Evolutionary conservation across 176 grass and related monocot species (phyloP), one percentile per base, ranked within the genome.

Genomic region (Musa troglodytarum): DNA sequence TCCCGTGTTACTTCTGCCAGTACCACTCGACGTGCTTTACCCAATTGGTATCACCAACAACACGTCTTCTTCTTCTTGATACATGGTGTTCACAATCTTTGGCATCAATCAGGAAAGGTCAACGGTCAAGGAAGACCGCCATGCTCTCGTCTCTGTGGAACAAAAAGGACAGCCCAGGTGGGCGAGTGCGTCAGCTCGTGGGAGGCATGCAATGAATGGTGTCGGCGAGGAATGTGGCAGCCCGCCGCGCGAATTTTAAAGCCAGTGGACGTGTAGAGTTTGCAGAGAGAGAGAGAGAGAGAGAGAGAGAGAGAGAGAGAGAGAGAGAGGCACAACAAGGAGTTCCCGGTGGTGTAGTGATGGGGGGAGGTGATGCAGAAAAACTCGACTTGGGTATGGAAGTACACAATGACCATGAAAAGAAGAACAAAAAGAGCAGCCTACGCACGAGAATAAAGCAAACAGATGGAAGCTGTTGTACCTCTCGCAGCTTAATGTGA

Each of bases 361-460:
- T 43, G 34, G 34, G 34, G 34, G 34, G 34, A 43, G 34, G 34
- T 43, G 34, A 43, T 43, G 34, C 34, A 43, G 34, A 43, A 43
- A 43, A 43, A 4, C 34, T 43, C 6, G 34, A 43, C 34, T 43
- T 43, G 34, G 34, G 34, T 43, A 43, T 43, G 34, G 34, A 43
- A 43, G 34, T 43, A 68, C 34, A 49, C 4, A 28, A 26, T 23
- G 65, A 68, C 1, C 16, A 50, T 16, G 19, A 34, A 19, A 49
- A 34, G 67, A 50, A 43, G 34, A 43, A 43, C 34, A 43, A 17
- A 50, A 69, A 28, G 52, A 34, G 66, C 15, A 49, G 65, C 54
- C 54, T 61, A 22, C 49, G 81, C 81, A 82, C 81, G 74, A 75
- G 81, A 77, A 58, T 82, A 82, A 82, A 82, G 81, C 81, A 71